Evolutionary conservation across 108 stramenopile species (phyloP), one percentile per base, ranked within the genome.

Genomic region (Skeletonema potamos): DNA sequence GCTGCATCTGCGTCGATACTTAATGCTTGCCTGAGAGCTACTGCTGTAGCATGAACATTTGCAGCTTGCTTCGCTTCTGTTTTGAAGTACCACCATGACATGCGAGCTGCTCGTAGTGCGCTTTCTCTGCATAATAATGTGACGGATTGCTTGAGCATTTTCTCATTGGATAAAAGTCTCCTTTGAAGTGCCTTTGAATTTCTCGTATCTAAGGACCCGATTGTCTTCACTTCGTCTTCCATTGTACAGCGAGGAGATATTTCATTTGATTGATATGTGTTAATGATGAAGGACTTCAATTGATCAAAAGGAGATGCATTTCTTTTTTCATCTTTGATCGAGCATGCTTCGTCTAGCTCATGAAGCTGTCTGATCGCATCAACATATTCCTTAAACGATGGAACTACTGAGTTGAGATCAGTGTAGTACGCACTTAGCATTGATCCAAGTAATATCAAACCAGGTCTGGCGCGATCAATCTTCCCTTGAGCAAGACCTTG

Each of bases 71-170:
- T 82, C 1, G 68, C 70, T 76, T 94, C 93, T 27, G 62, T 72
- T 60, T 87, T 86, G 33, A 87, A 77, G 63, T 83, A 89, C 56
- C 77, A 73, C 80, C 83, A 88, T n/a, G 86, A 84, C 90, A 94
- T 94, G 27, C 93, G 76, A 22, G 89, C 68, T 24, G 76, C 82
- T 62, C 93, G 81, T 12, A 92, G 63, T 33, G 87, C 81, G 46
- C 77, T 83, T 24, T 82, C 85, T 36, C 68, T 73, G 63, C 93
- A 90, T 2, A 91, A 67, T 6, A 57, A 60, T 26, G 88, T 91
- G 36, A 90, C 64, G 27, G 85, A 76, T 9, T 70, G 56, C 13
- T 78, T 70, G 12, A 94, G 68, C 41, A 83, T 54, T 15, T 58
- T 62, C 76, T 94, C 93, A 58, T 93, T 86, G 6, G 29, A 32